Evolutionary conservation across 140 eudicot species (phyloP), one percentile per base, ranked within the genome.

Genomic region (Ambrosia hybrid): DNA sequence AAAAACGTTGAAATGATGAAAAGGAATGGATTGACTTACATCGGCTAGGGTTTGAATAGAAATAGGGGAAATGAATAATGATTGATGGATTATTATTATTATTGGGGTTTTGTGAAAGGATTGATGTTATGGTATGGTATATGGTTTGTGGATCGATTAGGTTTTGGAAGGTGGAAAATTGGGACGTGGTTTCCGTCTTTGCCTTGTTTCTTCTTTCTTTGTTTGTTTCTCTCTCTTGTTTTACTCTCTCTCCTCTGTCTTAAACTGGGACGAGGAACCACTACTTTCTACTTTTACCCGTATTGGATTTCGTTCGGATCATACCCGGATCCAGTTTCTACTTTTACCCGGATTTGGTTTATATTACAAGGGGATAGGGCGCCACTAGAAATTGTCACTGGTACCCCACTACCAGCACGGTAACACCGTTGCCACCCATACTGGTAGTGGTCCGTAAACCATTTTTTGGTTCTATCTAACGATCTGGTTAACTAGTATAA

Each of bases 21-120:
- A 72, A 46, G 56, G 56, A 65, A 72, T 36, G 38, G 55, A 78
- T 72, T 46, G 82, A 78, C 82, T 78, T 78, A 78, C 82, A 74
- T 72, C 43, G 45, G 73, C 57, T 78, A 72, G 82, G 82, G 82
- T 78, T 78, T 78, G 21, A 48, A 53, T 37, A 10, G 51, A 63
- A 71, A 64, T 78, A 78, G 82, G 73, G 78, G 6, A 72, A 56
- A 45, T 55, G 33, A 63, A 52, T 55, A 53, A 21, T 21, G 30
- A 21, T 21, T 70, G 63, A 71, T 55, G 77, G 58, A 64, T 65
- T 65, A 65, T 78, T 78, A 78, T 21, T 21, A 21, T 21, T 21
- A 21, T 21, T 21, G 30, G 82, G 82, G 82, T 72, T 78, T 78
- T 37, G 82, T 45, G 49, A 72, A 3, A 57, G 33, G 78, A 56